Conservation (phyloP, 371 early-diverging fungal genomes). For the Mortierella sp. region DNA sequence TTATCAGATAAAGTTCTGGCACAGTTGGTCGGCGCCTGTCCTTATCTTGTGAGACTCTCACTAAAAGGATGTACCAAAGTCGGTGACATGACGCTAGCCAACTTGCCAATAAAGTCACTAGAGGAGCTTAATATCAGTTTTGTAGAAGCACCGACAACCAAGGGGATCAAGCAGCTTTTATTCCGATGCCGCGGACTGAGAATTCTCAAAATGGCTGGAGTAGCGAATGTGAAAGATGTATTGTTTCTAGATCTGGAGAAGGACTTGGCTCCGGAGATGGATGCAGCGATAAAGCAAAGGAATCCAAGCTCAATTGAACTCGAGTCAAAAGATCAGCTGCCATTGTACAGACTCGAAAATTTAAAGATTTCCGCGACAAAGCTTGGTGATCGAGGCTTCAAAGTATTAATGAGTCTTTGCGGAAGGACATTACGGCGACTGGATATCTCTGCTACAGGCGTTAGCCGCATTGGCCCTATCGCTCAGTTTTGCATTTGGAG, state of each 20-base stretch:
- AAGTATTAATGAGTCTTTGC: constrained; percentile 28
- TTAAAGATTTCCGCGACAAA: constrained; percentile 40
- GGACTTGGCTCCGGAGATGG: constrained; percentile 12
- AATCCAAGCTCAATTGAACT: not conserved
- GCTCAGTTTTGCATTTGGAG: constrained; percentile 27
- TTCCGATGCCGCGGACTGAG: constrained; percentile 19
- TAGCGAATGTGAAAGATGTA: constrained; percentile 27
- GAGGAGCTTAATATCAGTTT: constrained; percentile 45
- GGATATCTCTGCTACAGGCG: constrained; percentile 37
- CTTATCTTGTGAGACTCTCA: constrained; percentile 11
- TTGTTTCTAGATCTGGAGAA: constrained; percentile 31
- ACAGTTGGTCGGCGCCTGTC: constrained; percentile 20
- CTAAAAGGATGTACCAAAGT: constrained; percentile 50
- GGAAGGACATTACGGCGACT: constrained; percentile 25
- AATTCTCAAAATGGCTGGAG: constrained; percentile 38
- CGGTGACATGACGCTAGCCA: constrained; percentile 35
- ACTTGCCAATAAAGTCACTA: constrained; percentile 9
- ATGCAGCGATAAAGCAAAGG: not conserved
- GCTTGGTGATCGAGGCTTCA: constrained; percentile 43
- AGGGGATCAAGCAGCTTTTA: constrained; percentile 29
- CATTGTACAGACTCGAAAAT: constrained; percentile 30
- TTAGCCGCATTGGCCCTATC: constrained; percentile 15
- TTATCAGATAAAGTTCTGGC: constrained; percentile 33
- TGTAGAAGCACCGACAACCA: constrained; percentile 31
- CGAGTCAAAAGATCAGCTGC: not conserved